Base-by-base conservation (phyloP, 768 basidiomycete species). In the Amanita muscaria region DNA sequence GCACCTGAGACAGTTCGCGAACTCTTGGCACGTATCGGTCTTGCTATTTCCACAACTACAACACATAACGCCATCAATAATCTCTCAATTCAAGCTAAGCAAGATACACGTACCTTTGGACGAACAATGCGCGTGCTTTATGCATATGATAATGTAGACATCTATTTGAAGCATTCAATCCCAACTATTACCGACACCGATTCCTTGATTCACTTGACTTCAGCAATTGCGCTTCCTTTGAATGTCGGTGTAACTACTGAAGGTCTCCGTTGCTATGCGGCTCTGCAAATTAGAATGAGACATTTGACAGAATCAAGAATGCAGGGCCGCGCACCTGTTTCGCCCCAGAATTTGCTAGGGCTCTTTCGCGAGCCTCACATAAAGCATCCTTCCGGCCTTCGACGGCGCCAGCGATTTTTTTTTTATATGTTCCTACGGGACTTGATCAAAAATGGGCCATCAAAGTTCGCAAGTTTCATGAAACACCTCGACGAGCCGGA, bases 121-220 rank as follows among this genome's bases (percentile, higher is more conserved):
- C 39, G 50, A 22, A 56, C 54, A 3, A 47, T 64, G 5, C 41
- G 57, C 1, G 47, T 56, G 1, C 42, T 50, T 4, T 65, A 59
- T 51, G 64, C 64, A 4, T 73, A 66, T 21, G 64, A 74, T 46
- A 74, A 74, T 50, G 59, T 72, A 19, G 68, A 74, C 48, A 56
- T 70, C 4, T 53, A 65, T 32, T 46, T 70, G 6, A 59, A 64
- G 34, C 42, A 51, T 8, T n/a, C 52, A 0, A 44, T 57, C 5
- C 63, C 62, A 0, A 66, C 63, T 0, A 41, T 60, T 1, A 62
- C n/a, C n/a, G 72, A 34, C 54, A 59, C 1, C 40, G 53, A 53
- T 0, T 56, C 50, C 1, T 47, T 68, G 3, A 44, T 58, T 2
- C 65, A 68, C 45, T 44, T 65, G 11, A 67, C 69, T 3, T 59